phyloP scores from a whole-genome alignment of 306 rosid species.

The Inga laurina region DNA sequence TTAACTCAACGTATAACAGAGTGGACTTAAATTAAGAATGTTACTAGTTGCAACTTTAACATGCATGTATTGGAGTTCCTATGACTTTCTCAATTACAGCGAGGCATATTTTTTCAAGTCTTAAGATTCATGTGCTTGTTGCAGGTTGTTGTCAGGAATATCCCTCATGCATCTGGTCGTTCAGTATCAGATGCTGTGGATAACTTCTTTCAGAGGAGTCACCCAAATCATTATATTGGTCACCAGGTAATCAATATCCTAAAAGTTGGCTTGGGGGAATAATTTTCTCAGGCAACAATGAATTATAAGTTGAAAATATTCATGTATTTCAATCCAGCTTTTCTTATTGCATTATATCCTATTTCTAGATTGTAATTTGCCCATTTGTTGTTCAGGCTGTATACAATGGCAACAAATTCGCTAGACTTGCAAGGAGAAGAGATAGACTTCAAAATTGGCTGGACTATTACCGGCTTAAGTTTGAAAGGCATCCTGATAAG shows the following conservation, averaged over 20 bases:
- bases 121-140: constrained; percentile 30
- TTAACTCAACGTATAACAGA: constrained; percentile 1
- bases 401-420: constrained; percentile 86
- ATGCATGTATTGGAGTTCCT: background rate
- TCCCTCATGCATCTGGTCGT: constrained; percentile 70
- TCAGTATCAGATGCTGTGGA: constrained; percentile 67
- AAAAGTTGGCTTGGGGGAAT: constrained; percentile 1
- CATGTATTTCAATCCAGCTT: background rate
- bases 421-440: constrained; percentile 67
- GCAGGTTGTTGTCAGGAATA: constrained; percentile 85
- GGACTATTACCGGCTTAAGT: constrained; percentile 87
- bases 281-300: constrained; percentile 7
- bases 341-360: constrained; percentile 17
- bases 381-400: constrained; percentile 68
- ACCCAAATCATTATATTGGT: constrained; percentile 81
- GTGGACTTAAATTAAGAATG: constrained; percentile 1
- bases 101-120: constrained; percentile 20
- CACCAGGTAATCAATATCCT: constrained; percentile 72
- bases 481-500: constrained; percentile 77
- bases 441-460: constrained; percentile 88
- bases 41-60: background rate
- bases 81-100: background rate
- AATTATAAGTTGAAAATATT: background rate
- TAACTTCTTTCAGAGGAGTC: constrained; percentile 76
- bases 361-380: background rate